phyloP scores from a whole-genome alignment of 1,139 yeast species.

The Meyerozyma smithsonii region DNA sequence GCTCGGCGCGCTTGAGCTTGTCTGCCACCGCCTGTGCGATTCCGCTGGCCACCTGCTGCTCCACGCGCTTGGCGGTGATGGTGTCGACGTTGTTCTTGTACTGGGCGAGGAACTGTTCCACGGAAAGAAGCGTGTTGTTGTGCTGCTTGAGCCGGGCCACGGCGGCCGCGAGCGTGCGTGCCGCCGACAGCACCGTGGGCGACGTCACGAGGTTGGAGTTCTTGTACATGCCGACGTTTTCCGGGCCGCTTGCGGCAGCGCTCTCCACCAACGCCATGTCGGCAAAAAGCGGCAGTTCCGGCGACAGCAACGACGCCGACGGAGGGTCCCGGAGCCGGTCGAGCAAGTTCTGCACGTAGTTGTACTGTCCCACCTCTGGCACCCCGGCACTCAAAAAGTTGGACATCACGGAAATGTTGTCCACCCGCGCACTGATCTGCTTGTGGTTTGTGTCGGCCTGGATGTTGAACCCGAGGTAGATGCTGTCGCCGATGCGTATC shows the following conservation, averaged over 20 bases:
- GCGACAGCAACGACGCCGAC: not conserved
- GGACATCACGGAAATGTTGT: slow-evolving; percentile 61
- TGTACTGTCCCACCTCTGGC: slow-evolving; percentile 9
- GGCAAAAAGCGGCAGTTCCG: slow-evolving; percentile 3
- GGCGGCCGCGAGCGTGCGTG: slow-evolving; percentile 24
- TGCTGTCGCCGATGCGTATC: slow-evolving; percentile 67
- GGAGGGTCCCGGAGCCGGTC: slow-evolving; percentile 1
- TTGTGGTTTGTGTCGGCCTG: slow-evolving; percentile 79
- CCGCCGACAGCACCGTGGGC: slow-evolving; percentile 42
- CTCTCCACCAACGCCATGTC: slow-evolving; percentile 38
- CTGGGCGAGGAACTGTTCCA: slow-evolving; percentile 27
- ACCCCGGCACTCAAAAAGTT: slow-evolving; percentile 5
- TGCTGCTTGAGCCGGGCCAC: slow-evolving; percentile 36
- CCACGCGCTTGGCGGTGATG: slow-evolving; percentile 24
- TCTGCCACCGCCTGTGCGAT: not conserved
- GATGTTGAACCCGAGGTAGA: slow-evolving; percentile 90
- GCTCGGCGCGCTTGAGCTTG: not conserved
- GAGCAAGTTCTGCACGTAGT: slow-evolving; percentile 6
- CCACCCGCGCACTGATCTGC: slow-evolving; percentile 78
- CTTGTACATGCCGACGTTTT: slow-evolving; percentile 60
- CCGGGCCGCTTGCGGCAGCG: slow-evolving; percentile 60
- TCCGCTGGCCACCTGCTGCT: slow-evolving; percentile 20
- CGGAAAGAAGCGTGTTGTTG: slow-evolving; percentile 25
- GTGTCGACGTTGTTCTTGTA: slow-evolving; percentile 26
- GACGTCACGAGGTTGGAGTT: slow-evolving; percentile 58